Base-by-base conservation (phyloP, 257 asterid species). In the Nicotiana tomentosiformis region DNA sequence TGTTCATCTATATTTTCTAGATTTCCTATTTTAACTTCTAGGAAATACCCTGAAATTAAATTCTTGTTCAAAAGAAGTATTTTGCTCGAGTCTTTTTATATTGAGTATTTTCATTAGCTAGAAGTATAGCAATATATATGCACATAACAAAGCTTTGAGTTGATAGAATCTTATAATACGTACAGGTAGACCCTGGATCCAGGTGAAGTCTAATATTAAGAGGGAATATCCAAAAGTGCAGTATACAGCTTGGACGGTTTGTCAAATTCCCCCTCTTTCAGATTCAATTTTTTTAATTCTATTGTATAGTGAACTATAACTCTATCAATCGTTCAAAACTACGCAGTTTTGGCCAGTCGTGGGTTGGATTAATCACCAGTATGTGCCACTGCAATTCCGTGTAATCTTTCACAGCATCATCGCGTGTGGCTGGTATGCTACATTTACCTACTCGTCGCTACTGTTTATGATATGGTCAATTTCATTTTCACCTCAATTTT, bases 301-400 rank as follows among this genome's bases (percentile, higher is more conserved):
- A 12, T 14, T 14, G 39, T 74, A 49, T 49, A 14, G 15, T 49
- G 39, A 49, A 49, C 39, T 39, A 5, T 53, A 62, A 62, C 29
- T 32, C 56, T n/a, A 51, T 9, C 16, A 12, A 56, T 26, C 57
- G 20, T 30, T 82, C 23, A 58, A 23, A 58, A 35, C 12, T 60
- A 64, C 77, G 84, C 98, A 96, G 99, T 93, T 96, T 83, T 93
- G 98, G 98, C 99, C 99, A 5, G 93, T 93, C 30, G 94, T 94
- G 80, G 98, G 99, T 82, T 96, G 99, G 98, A 86, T 96, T 51
- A 96, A 94, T 88, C 97, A 96, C 85, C 97, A 86, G 85, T 96
- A 90, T 61, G 88, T 96, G 77, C 98, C 98, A 0, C 92, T 96
- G 81, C 98, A 96, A 91, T 89, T 94, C 70, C 97, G 99, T 10